Evolutionary conservation across 805 yeast genomes (phyloP), one percentile per base, ranked within the genome.

Genomic region (Zygotorulaspora sp.): DNA sequence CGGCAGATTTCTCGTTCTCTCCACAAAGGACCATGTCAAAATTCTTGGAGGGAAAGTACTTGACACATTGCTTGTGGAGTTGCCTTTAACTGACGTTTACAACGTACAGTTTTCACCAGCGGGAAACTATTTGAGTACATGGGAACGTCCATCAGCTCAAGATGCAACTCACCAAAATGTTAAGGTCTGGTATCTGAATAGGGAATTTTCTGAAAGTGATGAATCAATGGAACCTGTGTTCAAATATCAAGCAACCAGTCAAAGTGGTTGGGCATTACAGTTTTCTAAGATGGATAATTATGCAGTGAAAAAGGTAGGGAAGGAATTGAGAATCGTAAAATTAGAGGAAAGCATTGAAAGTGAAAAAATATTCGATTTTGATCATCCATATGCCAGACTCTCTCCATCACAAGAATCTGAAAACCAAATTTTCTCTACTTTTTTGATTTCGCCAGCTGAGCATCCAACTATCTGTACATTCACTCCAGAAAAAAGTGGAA

Each of bases 401-500:
- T 68, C 45, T 24, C 55, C 42, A 68, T 39, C 38, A 12, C 49
- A 49, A 35, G 39, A 42, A 21, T 55, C 62, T 71, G 43, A 77
- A 71, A 43, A 74, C 75, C 55, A 48, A 44, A 48, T 38, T 6
- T 55, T 62, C 29, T 42, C 57, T 4, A 56, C 58, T 12, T 53
- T 86, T 83, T 66, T 74, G 74, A 55, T 67, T 80, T 82, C 94
- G 19, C 96, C 95, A 2, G 97, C 97, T 32, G 78, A 78, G 56
- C 85, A 84, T 57, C 92, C 96, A 36, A 77, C 92, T 5, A 75
- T 92, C 51, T 96, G 96, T 17, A 80, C 92, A 18, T 92, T 94
- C 58, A 75, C 85, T 20, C 95, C 96, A 7, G 96, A 87, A 57
- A 75, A 77, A 50, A 68, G 72, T 40, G 95, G 96, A 43, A 83